Conservation (phyloP, 331 rosid genomes). For the Spiraea crenata region DNA sequence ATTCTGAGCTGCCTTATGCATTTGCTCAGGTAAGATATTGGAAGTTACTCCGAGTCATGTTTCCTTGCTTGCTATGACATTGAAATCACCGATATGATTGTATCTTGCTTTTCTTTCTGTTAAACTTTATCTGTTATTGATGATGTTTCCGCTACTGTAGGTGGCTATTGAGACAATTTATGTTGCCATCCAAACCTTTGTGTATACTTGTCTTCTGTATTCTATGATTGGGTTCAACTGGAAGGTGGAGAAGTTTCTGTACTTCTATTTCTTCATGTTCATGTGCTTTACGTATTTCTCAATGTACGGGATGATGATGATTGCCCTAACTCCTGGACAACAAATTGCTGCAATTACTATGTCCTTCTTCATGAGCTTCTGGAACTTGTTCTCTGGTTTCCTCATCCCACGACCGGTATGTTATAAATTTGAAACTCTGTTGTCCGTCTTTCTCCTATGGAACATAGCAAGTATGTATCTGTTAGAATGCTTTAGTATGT, state of each 20-base stretch:
- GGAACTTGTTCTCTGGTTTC: constrained; percentile 62
- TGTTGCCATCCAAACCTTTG: constrained; percentile 24
- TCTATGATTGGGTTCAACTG: constrained; percentile 33
- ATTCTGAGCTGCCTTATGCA: constrained; percentile 29
- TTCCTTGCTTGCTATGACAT: no score
- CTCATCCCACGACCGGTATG: constrained; percentile 45
- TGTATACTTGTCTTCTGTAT: constrained; percentile 21
- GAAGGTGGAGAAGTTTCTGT: constrained; percentile 27
- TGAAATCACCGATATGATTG: neutral
- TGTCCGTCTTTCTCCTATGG: neutral
- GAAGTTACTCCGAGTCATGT: neutral
- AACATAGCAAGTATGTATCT: neutral
- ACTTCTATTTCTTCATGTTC: constrained; percentile 32
- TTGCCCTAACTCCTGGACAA: constrained; percentile 45
- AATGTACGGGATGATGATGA: constrained; percentile 43
- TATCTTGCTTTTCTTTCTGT: no score
- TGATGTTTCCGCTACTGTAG: constrained; percentile 14
- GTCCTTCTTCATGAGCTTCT: constrained; percentile 38
- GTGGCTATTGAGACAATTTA: constrained; percentile 31
- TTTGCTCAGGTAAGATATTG: constrained; percentile 25
- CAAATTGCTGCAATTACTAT: constrained; percentile 37
- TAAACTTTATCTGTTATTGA: neutral
- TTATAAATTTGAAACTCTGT: neutral
- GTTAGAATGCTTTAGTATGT: no score
- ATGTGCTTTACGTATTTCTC: constrained; percentile 31